A percentile compares a stretch with the other conserved stretches of the same genome.
phyloP scores from a whole-genome alignment of 768 basidiomycete genomes.

The Podaxis sp. region DNA sequence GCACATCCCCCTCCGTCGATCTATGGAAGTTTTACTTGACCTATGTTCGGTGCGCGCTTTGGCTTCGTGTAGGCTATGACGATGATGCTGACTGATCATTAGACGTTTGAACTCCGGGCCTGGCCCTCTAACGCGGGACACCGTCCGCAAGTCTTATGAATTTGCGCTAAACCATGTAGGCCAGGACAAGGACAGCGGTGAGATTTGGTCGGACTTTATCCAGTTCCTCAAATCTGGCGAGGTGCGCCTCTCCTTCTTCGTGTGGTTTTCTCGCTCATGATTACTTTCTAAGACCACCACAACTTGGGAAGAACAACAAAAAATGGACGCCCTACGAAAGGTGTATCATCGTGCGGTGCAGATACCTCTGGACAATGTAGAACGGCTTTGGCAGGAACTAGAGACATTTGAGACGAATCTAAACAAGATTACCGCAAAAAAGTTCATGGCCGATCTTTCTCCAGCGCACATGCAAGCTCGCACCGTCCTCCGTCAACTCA shows the following conservation, averaged over 20 bases:
- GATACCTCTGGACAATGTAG: conserved; percentile 92
- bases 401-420: conserved; percentile 88
- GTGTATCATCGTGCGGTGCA: conserved; percentile 93
- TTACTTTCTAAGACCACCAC: conserved; percentile 50
- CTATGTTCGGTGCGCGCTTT: conserved; percentile 76
- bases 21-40: conserved; percentile 93
- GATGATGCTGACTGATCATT: conserved; percentile 14
- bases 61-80: conserved; percentile 20
- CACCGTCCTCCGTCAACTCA: conserved; percentile 79
- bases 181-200: conserved; percentile 87
- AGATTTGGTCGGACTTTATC: conserved; percentile 95
- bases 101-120: conserved; percentile 66
- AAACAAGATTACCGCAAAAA: conserved; percentile 94
- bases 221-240: conserved; percentile 81
- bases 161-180: conserved; percentile 89
- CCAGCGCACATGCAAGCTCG: conserved; percentile 96
- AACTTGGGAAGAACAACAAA: conserved; percentile 95
- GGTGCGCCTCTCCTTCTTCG: conserved; percentile 40
- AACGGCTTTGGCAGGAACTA: conserved; percentile 90
- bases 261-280: background rate
- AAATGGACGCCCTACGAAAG: conserved; percentile 90
- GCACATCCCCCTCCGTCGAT: conserved; percentile 83
- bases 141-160: conserved; percentile 87
- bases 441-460: conserved; percentile 91
- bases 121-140: conserved; percentile 62